Conservation (phyloP, 345 rosid genomes). For the Ceriops zippeliana region DNA sequence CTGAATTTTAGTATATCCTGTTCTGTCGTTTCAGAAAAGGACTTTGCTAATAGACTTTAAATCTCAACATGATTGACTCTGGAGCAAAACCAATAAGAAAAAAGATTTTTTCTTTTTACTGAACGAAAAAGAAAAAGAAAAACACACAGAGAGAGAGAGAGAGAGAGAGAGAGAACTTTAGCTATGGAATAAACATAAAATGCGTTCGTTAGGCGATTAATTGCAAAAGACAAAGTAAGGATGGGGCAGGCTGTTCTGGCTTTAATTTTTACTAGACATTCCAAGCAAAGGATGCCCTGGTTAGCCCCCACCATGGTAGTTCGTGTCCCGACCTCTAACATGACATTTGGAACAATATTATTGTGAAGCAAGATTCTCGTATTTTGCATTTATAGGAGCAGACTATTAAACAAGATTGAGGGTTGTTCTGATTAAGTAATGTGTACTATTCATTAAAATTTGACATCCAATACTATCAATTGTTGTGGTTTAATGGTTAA, state of each 20-base stretch:
- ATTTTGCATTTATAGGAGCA: slow-evolving; percentile 33
- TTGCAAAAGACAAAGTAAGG: slow-evolving; percentile 5
- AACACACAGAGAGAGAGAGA: background rate
- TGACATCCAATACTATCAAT: too few species aligned
- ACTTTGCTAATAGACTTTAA: background rate
- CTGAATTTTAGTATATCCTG: slow-evolving; percentile 20
- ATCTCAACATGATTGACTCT: background rate
- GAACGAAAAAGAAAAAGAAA: background rate
- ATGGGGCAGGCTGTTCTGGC: slow-evolving; percentile 9
- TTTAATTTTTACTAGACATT: slow-evolving; percentile 26
- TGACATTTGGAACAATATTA: slow-evolving; percentile 52
- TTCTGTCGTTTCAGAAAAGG: slow-evolving; percentile 6
- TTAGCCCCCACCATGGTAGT: slow-evolving; percentile 44
- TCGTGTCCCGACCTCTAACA: slow-evolving; percentile 21
- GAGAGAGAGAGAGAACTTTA: background rate
- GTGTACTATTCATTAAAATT: background rate
- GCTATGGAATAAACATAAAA: slow-evolving; percentile 2
- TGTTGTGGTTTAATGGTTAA: too few species aligned
- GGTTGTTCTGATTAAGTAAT: slow-evolving; percentile 9
- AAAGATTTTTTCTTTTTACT: too few species aligned
- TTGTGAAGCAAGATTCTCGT: slow-evolving; percentile 41
- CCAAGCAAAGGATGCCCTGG: slow-evolving; percentile 22
- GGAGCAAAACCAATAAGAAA: background rate
- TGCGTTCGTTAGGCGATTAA: slow-evolving; percentile 25
- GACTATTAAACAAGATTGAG: slow-evolving; percentile 17